These are phyloP conservation scores for Leccinum variicolor DNA, from an alignment of 768 basidiomycete species.

Conservation along the genomic window DNA sequence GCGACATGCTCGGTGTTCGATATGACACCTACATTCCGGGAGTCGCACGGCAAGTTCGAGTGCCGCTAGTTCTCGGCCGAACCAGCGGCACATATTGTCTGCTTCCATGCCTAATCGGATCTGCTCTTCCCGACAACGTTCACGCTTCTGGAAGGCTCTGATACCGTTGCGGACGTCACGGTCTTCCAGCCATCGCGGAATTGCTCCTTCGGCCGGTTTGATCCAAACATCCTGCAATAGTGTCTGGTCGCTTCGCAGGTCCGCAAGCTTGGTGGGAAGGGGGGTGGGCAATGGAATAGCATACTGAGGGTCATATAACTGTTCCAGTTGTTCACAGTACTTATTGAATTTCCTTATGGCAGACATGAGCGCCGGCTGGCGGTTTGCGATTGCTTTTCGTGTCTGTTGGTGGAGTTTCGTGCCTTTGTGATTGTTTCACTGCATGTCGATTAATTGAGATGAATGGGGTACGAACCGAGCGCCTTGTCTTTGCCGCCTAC, in stretches of 20 bases:
- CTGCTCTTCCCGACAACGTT: neutral
- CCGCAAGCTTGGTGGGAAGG: neutral
- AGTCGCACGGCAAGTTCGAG: neutral
- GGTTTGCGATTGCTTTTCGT: too few species aligned
- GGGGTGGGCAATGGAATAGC: neutral
- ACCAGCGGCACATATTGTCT: too few species aligned
- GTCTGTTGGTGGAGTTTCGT: neutral
- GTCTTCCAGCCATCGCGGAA: neutral
- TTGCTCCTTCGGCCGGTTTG: neutral
- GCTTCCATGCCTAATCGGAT: too few species aligned
- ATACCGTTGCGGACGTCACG: neutral
- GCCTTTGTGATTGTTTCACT: neutral
- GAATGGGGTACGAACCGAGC: slow-evolving; percentile 22
- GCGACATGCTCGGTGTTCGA: neutral
- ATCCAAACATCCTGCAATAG: neutral
- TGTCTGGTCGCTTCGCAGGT: neutral
- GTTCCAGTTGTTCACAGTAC: neutral
- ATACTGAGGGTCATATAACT: neutral
- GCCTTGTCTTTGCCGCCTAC: slow-evolving; percentile 16
- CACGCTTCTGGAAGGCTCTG: neutral
- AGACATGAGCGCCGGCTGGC: too few species aligned
- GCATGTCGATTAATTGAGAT: neutral
- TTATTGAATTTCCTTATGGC: neutral
- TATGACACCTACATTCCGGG: neutral
- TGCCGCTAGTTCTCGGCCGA: neutral